phyloP scores from a whole-genome alignment of 306 rosid species.

The Vigna radiata region DNA sequence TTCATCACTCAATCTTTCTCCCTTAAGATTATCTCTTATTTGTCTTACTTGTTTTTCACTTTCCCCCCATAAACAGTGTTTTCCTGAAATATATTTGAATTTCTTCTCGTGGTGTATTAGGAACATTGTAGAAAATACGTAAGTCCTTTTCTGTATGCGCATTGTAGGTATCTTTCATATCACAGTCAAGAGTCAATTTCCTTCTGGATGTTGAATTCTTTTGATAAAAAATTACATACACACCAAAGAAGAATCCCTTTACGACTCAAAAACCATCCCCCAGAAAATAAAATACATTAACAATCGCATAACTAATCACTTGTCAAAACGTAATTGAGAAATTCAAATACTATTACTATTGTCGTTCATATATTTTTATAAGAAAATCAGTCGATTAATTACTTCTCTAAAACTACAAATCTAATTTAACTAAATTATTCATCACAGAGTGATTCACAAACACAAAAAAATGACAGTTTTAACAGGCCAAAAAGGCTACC shows the following conservation, averaged over 20 bases:
- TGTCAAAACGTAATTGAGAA: too few relatives aligned
- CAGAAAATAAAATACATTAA: background rate
- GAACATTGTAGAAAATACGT: too few relatives aligned
- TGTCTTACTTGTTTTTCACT: background rate
- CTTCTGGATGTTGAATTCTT: background rate
- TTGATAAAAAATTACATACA: background rate
- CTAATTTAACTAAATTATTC: background rate
- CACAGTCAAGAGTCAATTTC: too few relatives aligned
- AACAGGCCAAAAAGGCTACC: background rate
- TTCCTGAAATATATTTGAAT: too few relatives aligned
- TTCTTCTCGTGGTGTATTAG: too few relatives aligned
- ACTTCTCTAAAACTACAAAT: background rate
- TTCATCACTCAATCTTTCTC: constrained; percentile 4
- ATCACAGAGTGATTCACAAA: background rate
- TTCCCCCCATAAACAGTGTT: too few relatives aligned
- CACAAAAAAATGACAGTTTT: background rate
- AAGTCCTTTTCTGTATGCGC: too few relatives aligned
- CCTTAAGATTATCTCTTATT: background rate
- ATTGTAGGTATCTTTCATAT: too few relatives aligned
- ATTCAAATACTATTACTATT: too few relatives aligned
- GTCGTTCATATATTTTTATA: too few relatives aligned
- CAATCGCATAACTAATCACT: too few relatives aligned
- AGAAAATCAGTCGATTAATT: too few relatives aligned
- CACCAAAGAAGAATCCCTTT: background rate
- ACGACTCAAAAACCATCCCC: background rate